Percentiles rank a stretch among this genome's conserved stretches.
Evolutionary conservation across 2,329 filamentous ascomycete genomes (phyloP).

Genomic region (Chaetomium sp.): DNA sequence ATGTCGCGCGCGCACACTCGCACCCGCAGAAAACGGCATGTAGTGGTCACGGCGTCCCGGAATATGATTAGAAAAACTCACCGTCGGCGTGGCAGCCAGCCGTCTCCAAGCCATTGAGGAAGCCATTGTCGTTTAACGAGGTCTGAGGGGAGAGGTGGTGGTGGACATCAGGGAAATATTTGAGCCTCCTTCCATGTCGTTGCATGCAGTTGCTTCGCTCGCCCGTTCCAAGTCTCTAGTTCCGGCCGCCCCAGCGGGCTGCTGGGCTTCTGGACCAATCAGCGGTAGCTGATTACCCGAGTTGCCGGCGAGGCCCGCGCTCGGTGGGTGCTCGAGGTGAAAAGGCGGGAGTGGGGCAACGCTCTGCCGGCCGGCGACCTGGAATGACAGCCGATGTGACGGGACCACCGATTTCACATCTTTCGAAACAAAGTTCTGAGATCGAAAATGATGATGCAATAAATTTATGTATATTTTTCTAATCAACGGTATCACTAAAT

Average conservation of each 20-base stretch:
- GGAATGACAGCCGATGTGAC: not conserved
- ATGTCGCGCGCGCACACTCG: not conserved
- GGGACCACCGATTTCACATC: not conserved
- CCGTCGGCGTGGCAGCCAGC: slow-evolving; percentile 49
- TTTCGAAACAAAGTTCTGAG: too few relatives aligned
- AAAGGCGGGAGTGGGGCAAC: not conserved
- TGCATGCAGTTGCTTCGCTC: slow-evolving; percentile 10
- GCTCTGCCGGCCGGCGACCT: slow-evolving; percentile 2
- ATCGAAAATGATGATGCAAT: too few relatives aligned
- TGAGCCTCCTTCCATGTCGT: slow-evolving; percentile 15
- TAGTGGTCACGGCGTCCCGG: not conserved
- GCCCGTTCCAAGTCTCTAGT: slow-evolving; percentile 11
- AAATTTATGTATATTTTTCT: too few relatives aligned
- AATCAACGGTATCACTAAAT: too few relatives aligned
- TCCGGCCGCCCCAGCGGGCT: slow-evolving; percentile 11
- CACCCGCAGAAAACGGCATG: not conserved
- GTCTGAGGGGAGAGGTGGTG: slow-evolving; percentile 25
- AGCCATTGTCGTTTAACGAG: slow-evolving; percentile 40
- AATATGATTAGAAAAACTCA: slow-evolving; percentile 34
- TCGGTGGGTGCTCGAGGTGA: not conserved
- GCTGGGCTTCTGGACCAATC: slow-evolving; percentile 22
- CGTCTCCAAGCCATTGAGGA: slow-evolving; percentile 60
- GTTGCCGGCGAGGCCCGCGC: slow-evolving; percentile 25
- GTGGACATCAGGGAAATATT: slow-evolving; percentile 22
- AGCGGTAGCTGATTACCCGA: slow-evolving; percentile 27